Evolutionary conservation across 2,329 filamentous ascomycete genomes (phyloP).

Genomic region (Sporothrix humicola): DNA sequence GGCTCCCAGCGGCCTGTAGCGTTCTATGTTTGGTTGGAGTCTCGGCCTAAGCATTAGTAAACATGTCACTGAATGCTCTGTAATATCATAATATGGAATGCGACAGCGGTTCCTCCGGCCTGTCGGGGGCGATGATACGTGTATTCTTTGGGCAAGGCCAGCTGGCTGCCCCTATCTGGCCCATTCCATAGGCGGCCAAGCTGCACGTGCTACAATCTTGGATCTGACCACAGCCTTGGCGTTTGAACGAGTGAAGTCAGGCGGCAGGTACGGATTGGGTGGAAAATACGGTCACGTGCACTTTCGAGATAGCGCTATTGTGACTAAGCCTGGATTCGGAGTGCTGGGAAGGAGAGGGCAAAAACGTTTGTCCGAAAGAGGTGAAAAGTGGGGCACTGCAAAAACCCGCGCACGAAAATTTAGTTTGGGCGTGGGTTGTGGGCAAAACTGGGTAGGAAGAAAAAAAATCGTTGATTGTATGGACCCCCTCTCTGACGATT

Average conservation of each 20-base stretch:
- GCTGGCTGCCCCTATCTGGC: not conserved
- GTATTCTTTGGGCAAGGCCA: conserved; percentile 14
- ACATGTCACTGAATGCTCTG: conserved; percentile 20
- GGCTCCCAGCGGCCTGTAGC: not conserved
- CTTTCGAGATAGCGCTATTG: no score
- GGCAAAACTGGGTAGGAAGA: conserved; percentile 19
- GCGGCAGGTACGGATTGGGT: not conserved
- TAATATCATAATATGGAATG: conserved; percentile 9
- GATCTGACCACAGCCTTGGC: conserved; percentile 6
- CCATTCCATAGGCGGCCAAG: conserved; percentile 11
- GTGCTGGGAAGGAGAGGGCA: not conserved
- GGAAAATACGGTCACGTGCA: conserved; percentile 4
- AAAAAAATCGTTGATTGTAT: conserved; percentile 34
- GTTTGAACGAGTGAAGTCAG: not conserved
- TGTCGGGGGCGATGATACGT: not conserved
- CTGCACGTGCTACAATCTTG: conserved; percentile 25
- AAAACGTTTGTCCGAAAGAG: conserved; percentile 32
- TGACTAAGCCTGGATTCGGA: not conserved
- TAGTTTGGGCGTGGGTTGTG: conserved; percentile 25
- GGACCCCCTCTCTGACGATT: conserved; percentile 32
- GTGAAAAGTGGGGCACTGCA: not conserved
- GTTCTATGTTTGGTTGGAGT: conserved; percentile 2
- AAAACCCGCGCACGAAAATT: conserved; percentile 36
- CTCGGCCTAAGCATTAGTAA: conserved; percentile 9
- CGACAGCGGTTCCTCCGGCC: conserved; percentile 1